These are phyloP conservation scores for Jamesozyma spencerorum DNA, from an alignment of 805 yeast species.

Conservation along the genomic window DNA sequence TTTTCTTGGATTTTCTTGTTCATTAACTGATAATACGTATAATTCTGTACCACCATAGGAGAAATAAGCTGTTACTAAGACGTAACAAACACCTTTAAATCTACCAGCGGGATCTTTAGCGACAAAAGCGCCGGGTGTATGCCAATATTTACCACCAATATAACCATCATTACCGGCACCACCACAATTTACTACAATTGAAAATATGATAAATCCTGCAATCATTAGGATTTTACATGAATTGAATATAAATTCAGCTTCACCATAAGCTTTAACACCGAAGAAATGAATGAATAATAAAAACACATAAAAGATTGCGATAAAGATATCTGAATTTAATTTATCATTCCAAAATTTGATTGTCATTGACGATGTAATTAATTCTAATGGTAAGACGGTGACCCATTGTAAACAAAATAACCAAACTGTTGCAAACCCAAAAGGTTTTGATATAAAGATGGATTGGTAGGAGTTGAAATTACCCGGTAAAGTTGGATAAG, in stretches of 20 bases:
- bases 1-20: conserved; percentile 50
- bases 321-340: conserved; percentile 46
- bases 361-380: conserved; percentile 49
- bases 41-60: conserved; percentile 63
- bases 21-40: conserved; percentile 59
- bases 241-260: conserved; percentile 53
- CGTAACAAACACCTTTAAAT: conserved; percentile 59
- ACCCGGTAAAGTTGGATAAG: conserved; percentile 34
- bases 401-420: conserved; percentile 56
- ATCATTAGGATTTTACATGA: conserved; percentile 47
- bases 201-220: conserved; percentile 48
- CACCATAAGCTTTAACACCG: conserved; percentile 63
- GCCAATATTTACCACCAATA: conserved; percentile 54
- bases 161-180: conserved; percentile 47
- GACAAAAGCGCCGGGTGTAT: conserved; percentile 43
- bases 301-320: conserved; percentile 44
- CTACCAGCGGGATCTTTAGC: conserved; percentile 26
- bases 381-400: conserved; percentile 55
- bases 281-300: conserved; percentile 45
- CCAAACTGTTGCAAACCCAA: conserved; percentile 70
- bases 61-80: conserved; percentile 54
- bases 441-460: conserved; percentile 50
- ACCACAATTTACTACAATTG: conserved; percentile 49
- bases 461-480: conserved; percentile 34
- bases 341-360: conserved; percentile 41